Base-by-base conservation (phyloP, 2,329 filamentous ascomycete species). In the Penicillium sp. region DNA sequence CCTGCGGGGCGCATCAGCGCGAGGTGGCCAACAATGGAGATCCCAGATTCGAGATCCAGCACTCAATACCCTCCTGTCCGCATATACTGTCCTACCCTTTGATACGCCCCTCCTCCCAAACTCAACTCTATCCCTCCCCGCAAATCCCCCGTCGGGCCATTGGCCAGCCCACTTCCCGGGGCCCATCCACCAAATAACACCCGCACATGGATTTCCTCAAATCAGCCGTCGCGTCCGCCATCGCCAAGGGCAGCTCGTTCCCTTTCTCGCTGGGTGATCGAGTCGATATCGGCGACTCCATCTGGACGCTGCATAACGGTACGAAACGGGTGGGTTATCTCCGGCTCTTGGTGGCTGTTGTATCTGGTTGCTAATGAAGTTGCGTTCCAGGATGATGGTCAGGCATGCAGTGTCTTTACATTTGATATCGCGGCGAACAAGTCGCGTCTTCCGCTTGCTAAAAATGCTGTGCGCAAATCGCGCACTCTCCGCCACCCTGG, bases 291-390 rank as follows among this genome's bases (percentile, higher is more conserved):
- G 89, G 95, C 68, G 84, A 93, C 66, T 95, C 92, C 24, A 91
- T 97, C 63, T 98, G 93, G 91, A 88, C 87, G n/a, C 76, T 98
- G 50, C 86, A 93, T 73, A 96, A 97, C 72, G 93, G 89, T 65
- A 95, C 88, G 48, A 93, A 87, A 75, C 84, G 89, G 73, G 91
- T 93, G 56, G 76, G 39, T 37, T 28, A 42, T 47, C 40, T 47
- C 54, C 32, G 33, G 27, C 15, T 20, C 35, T 31, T 6, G 28
- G 15, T 23, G 20, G 20, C 20, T 23, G 37, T 9, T 42, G 24
- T 9, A 10, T 39, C 29, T 43, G 20, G 31, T 42, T 44, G 47
- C 58, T 60, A 49, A 63, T 40, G n/a, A 18, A 13, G 40, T 41
- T 13, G 29, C 18, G n/a, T 29, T 50, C 28, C 25, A 96, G 90